Conservation (phyloP, 768 basidiomycete genomes). For the Rhizopogon roseolus region DNA sequence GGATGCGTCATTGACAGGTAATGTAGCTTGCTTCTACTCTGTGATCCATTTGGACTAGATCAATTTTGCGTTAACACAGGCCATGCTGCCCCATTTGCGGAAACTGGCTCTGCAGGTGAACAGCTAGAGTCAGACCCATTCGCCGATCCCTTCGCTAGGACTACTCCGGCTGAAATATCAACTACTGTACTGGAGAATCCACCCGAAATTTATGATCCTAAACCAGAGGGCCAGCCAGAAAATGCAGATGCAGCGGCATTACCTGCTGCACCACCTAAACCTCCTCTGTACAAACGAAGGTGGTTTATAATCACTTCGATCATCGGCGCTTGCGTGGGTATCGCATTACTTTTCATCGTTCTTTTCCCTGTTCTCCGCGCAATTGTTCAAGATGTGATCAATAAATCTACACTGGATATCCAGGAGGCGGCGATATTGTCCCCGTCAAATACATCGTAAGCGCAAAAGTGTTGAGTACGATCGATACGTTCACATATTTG, state of each 20-base stretch:
- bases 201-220: not conserved
- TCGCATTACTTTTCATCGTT: conserved; percentile 62
- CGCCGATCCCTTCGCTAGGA: conserved; percentile 2
- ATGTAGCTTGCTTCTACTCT: conserved; percentile 5
- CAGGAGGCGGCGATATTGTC: conserved; percentile 44
- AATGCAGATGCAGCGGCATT: not conserved
- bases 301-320: conserved; percentile 60
- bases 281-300: conserved; percentile 55
- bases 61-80: not conserved
- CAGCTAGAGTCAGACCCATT: conserved; percentile 7
- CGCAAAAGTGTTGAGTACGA: no score
- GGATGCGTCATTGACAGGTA: conserved; percentile 18
- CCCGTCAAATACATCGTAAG: conserved; percentile 56
- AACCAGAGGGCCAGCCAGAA: not conserved
- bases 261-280: conserved; percentile 7
- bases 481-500: conserved; percentile 2
- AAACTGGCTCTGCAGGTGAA: not conserved
- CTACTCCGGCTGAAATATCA: conserved; percentile 6
- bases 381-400: conserved; percentile 61
- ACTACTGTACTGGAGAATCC: not conserved
- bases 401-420: conserved; percentile 49
- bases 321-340: conserved; percentile 46
- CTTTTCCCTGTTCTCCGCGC: conserved; percentile 66
- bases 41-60: not conserved
- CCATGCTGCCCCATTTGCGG: conserved; percentile 1